Conservation (phyloP, 371 early-diverging fungal genomes). For the Gilbertella persicaria region DNA sequence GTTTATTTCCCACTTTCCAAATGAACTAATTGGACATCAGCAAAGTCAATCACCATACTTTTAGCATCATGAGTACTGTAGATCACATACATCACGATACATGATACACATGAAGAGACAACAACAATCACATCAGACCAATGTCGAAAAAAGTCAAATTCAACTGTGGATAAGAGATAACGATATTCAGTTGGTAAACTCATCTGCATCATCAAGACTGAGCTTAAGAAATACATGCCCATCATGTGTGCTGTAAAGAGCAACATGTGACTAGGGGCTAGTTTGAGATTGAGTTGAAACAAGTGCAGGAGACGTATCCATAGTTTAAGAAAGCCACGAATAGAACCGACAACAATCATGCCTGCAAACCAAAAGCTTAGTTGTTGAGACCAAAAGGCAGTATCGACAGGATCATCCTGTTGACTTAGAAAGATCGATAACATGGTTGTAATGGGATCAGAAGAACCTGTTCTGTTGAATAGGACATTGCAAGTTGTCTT, state of each 20-base stretch:
- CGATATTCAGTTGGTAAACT: slow-evolving; percentile 83
- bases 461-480: slow-evolving; percentile 70
- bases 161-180: slow-evolving; percentile 49
- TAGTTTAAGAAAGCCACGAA: slow-evolving; percentile 84
- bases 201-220: slow-evolving; percentile 89
- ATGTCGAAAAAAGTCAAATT: slow-evolving; percentile 86
- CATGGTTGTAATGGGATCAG: slow-evolving; percentile 86
- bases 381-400: slow-evolving; percentile 87
- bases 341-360: slow-evolving; percentile 81
- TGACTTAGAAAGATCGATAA: slow-evolving; percentile 72
- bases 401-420: slow-evolving; percentile 52
- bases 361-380: slow-evolving; percentile 91
- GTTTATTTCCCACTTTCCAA: slow-evolving; percentile 33
- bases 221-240: slow-evolving; percentile 91
- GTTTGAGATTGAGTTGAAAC: slow-evolving; percentile 54
- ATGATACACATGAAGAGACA: slow-evolving; percentile 70
- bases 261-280: slow-evolving; percentile 72
- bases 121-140: slow-evolving; percentile 95
- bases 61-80: slow-evolving; percentile 62
- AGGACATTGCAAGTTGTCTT: slow-evolving; percentile 80
- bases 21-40: slow-evolving; percentile 34
- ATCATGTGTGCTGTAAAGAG: slow-evolving; percentile 85
- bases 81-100: slow-evolving; percentile 67
- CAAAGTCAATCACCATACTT: slow-evolving; percentile 38
- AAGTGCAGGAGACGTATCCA: slow-evolving; percentile 73